Percentiles rank a stretch among this genome's conserved stretches.
These are phyloP conservation scores for Acanthamoeba royreba DNA, from an alignment of 208 protist genomes.

Conservation along the genomic window DNA sequence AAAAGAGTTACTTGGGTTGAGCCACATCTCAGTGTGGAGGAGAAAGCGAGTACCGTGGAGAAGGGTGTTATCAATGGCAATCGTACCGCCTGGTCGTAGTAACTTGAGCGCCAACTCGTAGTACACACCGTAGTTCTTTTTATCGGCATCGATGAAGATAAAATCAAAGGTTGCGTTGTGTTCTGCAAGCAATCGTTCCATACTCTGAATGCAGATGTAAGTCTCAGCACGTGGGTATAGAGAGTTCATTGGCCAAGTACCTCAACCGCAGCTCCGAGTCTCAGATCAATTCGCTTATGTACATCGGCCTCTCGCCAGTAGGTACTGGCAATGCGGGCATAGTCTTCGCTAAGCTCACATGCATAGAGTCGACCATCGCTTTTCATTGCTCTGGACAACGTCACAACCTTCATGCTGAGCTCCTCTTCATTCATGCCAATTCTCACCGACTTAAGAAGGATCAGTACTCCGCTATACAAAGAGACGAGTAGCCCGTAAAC, in stretches of 20 bases:
- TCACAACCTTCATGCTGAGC: too few species aligned
- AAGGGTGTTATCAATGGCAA: constrained; percentile 78
- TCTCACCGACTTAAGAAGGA: constrained; percentile 50
- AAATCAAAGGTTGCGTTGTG: constrained; percentile 70
- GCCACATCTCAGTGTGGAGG: too few species aligned
- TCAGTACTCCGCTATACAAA: constrained; percentile 58
- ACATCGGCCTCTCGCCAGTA: constrained; percentile 72
- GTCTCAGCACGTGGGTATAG: constrained; percentile 57
- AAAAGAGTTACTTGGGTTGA: too few species aligned
- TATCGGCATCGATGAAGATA: constrained; percentile 81
- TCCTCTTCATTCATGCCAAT: constrained; percentile 73
- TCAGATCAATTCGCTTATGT: constrained; percentile 73
- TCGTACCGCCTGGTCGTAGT: constrained; percentile 68
- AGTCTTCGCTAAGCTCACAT: constrained; percentile 38
- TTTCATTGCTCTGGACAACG: not conserved
- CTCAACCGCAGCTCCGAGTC: constrained; percentile 65
- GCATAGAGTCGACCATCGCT: not conserved
- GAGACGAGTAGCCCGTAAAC: constrained; percentile 76
- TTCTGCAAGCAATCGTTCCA: not conserved
- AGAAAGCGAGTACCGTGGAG: not conserved
- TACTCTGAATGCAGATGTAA: not conserved
- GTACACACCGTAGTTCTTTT: constrained; percentile 76
- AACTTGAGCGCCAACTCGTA: constrained; percentile 74
- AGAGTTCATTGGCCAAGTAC: constrained; percentile 53
- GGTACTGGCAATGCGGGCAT: constrained; percentile 56